phyloP scores from a whole-genome alignment of 2,329 filamentous ascomycete species.

The Trichophyton verrucosum region DNA sequence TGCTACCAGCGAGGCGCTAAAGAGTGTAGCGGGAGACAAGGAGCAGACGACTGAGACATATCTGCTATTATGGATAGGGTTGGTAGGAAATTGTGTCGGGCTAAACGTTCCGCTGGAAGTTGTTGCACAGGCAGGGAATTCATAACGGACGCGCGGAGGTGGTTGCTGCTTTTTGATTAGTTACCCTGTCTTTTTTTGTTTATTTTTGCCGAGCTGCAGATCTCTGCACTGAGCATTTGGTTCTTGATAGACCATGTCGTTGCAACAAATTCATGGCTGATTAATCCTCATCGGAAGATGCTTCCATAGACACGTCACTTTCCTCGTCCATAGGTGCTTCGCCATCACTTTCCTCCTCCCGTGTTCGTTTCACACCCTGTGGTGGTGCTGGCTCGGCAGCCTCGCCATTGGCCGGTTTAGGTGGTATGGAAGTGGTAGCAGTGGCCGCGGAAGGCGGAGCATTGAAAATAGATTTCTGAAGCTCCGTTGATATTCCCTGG shows the following conservation, averaged over 20 bases:
- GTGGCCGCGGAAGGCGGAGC: slow-evolving; percentile 38
- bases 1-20: slow-evolving; percentile 70
- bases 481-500: slow-evolving; percentile 54
- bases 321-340: slow-evolving; percentile 51
- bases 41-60: slow-evolving; percentile 49
- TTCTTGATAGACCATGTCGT: background rate
- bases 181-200: background rate
- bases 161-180: background rate
- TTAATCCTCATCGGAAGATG: slow-evolving; percentile 61
- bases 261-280: background rate
- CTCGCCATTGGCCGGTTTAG: slow-evolving; percentile 28
- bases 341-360: slow-evolving; percentile 50
- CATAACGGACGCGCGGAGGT: background rate
- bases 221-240: background rate
- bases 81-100: slow-evolving; percentile 68
- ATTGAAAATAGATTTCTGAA: slow-evolving; percentile 71
- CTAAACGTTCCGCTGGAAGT: slow-evolving; percentile 64
- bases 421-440: slow-evolving; percentile 34
- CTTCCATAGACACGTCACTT: slow-evolving; percentile 56
- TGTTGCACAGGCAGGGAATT: slow-evolving; percentile 15
- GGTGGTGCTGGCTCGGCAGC: slow-evolving; percentile 40
- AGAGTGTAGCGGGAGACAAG: slow-evolving; percentile 40
- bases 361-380: slow-evolving; percentile 54
- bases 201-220: background rate
- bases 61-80: slow-evolving; percentile 77